Percentiles rank a stretch among this genome's conserved stretches.
Conservation (phyloP, 305 asterid species). For the Petunia hybrid region DNA sequence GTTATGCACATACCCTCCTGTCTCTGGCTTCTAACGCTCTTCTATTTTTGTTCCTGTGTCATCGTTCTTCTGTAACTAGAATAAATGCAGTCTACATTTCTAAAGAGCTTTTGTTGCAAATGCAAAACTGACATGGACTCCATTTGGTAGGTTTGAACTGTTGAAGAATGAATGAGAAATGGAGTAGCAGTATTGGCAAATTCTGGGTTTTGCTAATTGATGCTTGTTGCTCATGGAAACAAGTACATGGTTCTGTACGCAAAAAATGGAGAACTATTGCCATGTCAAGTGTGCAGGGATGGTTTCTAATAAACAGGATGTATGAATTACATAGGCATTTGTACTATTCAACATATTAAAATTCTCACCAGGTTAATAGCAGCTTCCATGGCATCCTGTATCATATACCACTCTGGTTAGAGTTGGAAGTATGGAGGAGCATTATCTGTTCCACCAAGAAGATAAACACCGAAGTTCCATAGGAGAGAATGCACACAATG, state of each 20-base stretch:
- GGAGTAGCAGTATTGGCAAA: not conserved
- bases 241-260: not conserved
- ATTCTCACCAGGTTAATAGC: too few species aligned
- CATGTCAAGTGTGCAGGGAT: not conserved
- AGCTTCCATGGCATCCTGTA: too few species aligned
- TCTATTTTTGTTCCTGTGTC: not conserved
- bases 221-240: not conserved
- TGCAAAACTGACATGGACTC: not conserved
- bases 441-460: too few species aligned
- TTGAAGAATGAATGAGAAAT: not conserved
- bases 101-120: not conserved
- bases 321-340: conserved; percentile 5
- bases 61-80: conserved; percentile 13
- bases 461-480: too few species aligned
- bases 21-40: not conserved
- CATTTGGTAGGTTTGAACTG: conserved; percentile 1
- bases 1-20: not conserved
- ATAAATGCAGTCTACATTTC: not conserved
- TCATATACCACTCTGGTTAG: too few species aligned
- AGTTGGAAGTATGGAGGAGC: too few species aligned
- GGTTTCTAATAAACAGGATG: not conserved
- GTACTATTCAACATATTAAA: too few species aligned
- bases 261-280: not conserved
- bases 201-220: not conserved
- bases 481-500: too few species aligned